Evolutionary conservation across 2,329 filamentous ascomycete species (phyloP).

Genomic region (Periconia macrospinosa): DNA sequence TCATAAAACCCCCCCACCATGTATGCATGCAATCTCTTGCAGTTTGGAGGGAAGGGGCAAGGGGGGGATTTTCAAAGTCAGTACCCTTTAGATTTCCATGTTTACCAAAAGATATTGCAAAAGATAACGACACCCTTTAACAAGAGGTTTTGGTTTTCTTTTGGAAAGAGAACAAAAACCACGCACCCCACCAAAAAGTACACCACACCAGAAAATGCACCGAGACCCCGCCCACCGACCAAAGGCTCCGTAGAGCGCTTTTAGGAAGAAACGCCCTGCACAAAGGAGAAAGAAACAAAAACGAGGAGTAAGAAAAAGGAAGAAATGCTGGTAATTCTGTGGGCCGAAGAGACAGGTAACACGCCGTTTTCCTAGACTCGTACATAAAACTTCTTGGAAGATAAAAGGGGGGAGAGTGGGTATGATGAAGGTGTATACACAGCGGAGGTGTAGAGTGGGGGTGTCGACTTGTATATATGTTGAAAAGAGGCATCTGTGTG

Average conservation of each 20-base stretch:
- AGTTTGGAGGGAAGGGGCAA: too few relatives aligned
- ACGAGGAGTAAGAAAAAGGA: background rate
- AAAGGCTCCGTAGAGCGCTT: slow-evolving; percentile 2
- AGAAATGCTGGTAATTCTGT: background rate
- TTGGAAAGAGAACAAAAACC: background rate
- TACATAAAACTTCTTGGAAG: background rate
- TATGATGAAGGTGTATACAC: slow-evolving; percentile 14
- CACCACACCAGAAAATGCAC: background rate
- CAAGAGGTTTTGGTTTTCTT: too few relatives aligned
- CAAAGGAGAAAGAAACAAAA: background rate
- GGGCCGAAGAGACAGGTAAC: background rate
- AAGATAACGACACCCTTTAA: too few relatives aligned
- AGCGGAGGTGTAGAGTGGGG: slow-evolving; percentile 10
- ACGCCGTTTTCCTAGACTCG: slow-evolving; percentile 3
- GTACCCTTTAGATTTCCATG: too few relatives aligned
- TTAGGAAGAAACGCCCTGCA: background rate
- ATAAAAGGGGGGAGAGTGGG: background rate
- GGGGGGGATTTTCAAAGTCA: too few relatives aligned
- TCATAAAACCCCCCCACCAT: too few relatives aligned
- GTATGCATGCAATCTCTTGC: too few relatives aligned
- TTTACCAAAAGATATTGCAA: too few relatives aligned
- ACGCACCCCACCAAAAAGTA: background rate
- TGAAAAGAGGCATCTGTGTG: slow-evolving; percentile 10
- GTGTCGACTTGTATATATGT: background rate
- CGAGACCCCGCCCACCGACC: background rate